Evolutionary conservation across 257 asterid species (phyloP).

Genomic region (Verbascum thapsus): DNA sequence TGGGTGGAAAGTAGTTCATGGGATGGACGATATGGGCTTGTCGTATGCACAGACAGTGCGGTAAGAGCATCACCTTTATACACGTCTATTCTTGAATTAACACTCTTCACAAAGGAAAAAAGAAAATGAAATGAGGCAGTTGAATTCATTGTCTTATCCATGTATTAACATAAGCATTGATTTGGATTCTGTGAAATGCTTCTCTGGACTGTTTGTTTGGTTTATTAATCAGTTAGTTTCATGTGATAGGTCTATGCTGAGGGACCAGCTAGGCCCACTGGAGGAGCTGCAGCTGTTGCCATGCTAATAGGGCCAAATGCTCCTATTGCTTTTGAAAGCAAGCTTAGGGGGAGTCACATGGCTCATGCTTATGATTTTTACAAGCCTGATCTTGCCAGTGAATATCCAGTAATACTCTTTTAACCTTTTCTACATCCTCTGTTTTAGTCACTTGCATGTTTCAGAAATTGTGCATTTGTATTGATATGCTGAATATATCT

Average conservation of each 20-base stretch:
- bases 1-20: constrained; percentile 98
- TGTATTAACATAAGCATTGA: not conserved
- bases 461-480: too few relatives aligned
- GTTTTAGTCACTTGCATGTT: too few relatives aligned
- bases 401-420: constrained; percentile 78
- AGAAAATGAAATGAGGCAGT: not conserved
- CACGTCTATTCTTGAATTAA: constrained; percentile 16
- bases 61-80: constrained; percentile 46
- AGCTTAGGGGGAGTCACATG: constrained; percentile 95
- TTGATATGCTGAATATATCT: too few relatives aligned
- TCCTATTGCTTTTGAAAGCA: constrained; percentile 94
- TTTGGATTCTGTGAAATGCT: constrained; percentile 2
- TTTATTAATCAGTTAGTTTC: constrained; percentile 21
- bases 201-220: too few relatives aligned
- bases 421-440: constrained; percentile 15
- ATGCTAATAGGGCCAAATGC: constrained; percentile 98
- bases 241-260: constrained; percentile 90
- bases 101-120: not conserved
- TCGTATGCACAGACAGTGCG: constrained; percentile 99
- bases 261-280: constrained; percentile 99
- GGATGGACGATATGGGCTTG: constrained; percentile 99
- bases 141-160: not conserved
- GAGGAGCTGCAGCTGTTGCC: constrained; percentile 99
- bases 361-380: constrained; percentile 93
- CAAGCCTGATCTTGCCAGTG: constrained; percentile 99